Evolutionary conservation across 768 basidiomycete genomes (phyloP).

Genomic region (Daedalea quercina): DNA sequence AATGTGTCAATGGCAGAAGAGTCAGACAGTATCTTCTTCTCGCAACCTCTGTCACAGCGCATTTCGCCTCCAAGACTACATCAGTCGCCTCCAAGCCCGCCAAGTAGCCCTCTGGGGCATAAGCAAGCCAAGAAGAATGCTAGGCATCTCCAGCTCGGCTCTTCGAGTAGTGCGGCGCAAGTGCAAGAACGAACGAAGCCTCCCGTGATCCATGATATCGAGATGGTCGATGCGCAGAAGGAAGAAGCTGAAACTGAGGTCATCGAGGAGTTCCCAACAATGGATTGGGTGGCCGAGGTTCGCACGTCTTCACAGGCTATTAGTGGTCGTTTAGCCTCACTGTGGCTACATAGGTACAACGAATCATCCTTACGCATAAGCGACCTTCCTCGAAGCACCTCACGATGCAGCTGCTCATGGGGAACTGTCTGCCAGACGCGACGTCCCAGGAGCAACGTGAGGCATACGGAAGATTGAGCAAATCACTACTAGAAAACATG

Average conservation of each 20-base stretch:
- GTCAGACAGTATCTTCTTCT: slow-evolving; percentile 9
- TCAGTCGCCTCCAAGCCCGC: slow-evolving; percentile 20
- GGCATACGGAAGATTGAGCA: slow-evolving; percentile 36
- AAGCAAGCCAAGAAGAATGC: not conserved
- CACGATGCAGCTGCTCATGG: slow-evolving; percentile 50
- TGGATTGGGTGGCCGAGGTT: slow-evolving; percentile 56
- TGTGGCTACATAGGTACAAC: slow-evolving; percentile 45
- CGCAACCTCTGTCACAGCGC: not conserved
- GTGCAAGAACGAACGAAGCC: not conserved
- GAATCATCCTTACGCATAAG: slow-evolving; percentile 54
- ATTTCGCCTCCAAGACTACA: not conserved
- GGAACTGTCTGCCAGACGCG: slow-evolving; percentile 22
- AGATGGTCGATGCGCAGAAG: slow-evolving; percentile 20
- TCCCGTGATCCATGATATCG: slow-evolving; percentile 11
- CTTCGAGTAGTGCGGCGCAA: not conserved
- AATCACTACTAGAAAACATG: slow-evolving; percentile 39
- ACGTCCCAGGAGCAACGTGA: slow-evolving; percentile 19
- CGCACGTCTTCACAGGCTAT: slow-evolving; percentile 7
- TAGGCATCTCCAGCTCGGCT: too few species aligned
- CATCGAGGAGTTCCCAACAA: slow-evolving; percentile 23
- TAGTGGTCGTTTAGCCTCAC: slow-evolving; percentile 2
- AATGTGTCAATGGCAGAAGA: not conserved
- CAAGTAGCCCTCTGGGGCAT: not conserved
- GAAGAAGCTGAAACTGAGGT: slow-evolving; percentile 14
- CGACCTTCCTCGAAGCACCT: slow-evolving; percentile 28